Base-by-base conservation (phyloP, 805 yeast species). In the Myxozyma nipponensis region DNA sequence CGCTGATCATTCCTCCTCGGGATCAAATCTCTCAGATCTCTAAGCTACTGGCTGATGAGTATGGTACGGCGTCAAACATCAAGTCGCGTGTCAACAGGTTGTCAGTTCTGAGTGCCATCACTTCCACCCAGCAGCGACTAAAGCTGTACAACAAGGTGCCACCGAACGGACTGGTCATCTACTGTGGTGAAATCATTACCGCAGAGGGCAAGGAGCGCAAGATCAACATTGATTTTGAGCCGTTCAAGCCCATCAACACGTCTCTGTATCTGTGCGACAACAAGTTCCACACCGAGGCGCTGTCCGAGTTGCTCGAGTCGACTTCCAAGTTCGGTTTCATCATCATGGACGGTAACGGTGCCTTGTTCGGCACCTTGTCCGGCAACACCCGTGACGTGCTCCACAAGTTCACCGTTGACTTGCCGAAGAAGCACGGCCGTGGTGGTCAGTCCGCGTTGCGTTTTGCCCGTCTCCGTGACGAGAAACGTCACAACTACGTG, bases 391-490 rank as follows among this genome's bases (percentile, higher is more conserved):
- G 98, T 76, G 96, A 93, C 57, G 87, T 93, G 40, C 76, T 93
- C 66, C 96, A 91, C 72, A 93, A 93, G 72, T 93, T 93, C 73
- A 85, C 89, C 1, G 99, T 93, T 49, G 99, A 93, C 71, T 77
- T 93, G 64, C 99, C 99, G 64, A 93, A 93, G 77, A 93, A 93
- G 87, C 98, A 93, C 77, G 98, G 98, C 66, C 86, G 98, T 79
- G 98, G 98, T 86, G 98, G 98, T 84, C 98, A 93, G 76, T 93
- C 99, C 57, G 98, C 99, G 40, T 69, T 93, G 62, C 98, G 99
- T 87, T 93, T 93, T 77, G 84, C 97, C 23, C 90, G 99, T 78
- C 78, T 93, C 71, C 86, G 99, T 79, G 98, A 93, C 63, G 98
- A 93, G 73, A 93, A 93, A 71, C 88, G 99, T 77, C 99, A 93